Evolutionary conservation across 345 rosid genomes (phyloP).

Genomic region (Linum usitatissimum): DNA sequence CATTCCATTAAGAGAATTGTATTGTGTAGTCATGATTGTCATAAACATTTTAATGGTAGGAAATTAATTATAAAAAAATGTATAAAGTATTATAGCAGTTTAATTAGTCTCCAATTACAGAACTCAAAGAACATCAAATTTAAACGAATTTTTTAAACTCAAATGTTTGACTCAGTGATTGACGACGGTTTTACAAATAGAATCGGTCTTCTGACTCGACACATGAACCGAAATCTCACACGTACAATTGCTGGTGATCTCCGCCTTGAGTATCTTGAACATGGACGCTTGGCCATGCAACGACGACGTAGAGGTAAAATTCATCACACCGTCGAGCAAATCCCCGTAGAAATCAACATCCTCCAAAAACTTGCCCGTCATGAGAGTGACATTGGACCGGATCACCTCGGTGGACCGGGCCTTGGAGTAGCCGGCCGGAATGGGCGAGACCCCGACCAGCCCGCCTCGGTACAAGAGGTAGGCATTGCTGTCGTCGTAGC

Average conservation of each 20-base stretch:
- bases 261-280: constrained; percentile 23
- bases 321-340: constrained; percentile 24
- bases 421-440: constrained; percentile 14
- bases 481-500: constrained; percentile 22
- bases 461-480: constrained; percentile 20
- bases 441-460: constrained; percentile 16
- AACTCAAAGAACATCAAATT: neutral
- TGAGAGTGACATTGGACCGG: constrained; percentile 17
- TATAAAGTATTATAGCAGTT: too few species aligned
- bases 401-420: constrained; percentile 24
- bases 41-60: neutral
- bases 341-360: constrained; percentile 23
- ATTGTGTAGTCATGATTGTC: neutral
- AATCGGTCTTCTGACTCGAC: neutral
- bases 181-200: constrained; percentile 22
- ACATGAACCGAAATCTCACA: constrained; percentile 23
- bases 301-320: constrained; percentile 21
- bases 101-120: too few species aligned
- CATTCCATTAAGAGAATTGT: neutral
- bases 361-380: constrained; percentile 15
- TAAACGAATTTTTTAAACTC: too few species aligned
- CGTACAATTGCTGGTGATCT: constrained; percentile 14
- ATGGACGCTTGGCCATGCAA: constrained; percentile 25
- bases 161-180: constrained; percentile 1
- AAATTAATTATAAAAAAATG: too few species aligned